Evolutionary conservation across 1,284 basidiomycete genomes (phyloP).

Genomic region (Tremellales sp.): DNA sequence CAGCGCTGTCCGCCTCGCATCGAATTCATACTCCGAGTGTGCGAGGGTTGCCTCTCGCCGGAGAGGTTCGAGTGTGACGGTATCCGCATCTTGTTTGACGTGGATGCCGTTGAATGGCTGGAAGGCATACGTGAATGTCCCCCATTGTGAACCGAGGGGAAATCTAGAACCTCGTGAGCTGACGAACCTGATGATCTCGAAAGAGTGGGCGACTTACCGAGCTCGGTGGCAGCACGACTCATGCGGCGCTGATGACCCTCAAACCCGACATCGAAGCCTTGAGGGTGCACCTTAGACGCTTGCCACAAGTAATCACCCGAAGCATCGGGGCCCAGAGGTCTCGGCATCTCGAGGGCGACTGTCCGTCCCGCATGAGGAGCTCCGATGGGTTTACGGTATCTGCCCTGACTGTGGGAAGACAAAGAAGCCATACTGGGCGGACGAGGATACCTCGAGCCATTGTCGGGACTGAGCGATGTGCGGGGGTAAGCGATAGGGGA

Average conservation of each 20-base stretch:
- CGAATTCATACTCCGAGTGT: too few species aligned
- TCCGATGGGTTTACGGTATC: slow-evolving; percentile 25
- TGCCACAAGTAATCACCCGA: slow-evolving; percentile 19
- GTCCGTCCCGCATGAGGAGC: slow-evolving; percentile 36
- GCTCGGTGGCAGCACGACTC: background rate
- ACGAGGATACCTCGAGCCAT: slow-evolving; percentile 5
- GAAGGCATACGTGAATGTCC: too few species aligned
- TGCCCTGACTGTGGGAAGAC: slow-evolving; percentile 8
- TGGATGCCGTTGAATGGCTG: too few species aligned
- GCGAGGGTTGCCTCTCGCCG: too few species aligned
- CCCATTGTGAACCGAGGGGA: too few species aligned
- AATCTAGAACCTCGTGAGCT: too few species aligned
- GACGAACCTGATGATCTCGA: too few species aligned
- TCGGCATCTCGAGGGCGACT: slow-evolving; percentile 34
- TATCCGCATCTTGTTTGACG: too few species aligned
- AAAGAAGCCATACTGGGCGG: slow-evolving; percentile 29
- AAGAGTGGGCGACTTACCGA: background rate
- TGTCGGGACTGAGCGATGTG: background rate
- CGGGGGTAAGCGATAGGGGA: slow-evolving; percentile 2
- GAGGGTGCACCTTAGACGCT: background rate
- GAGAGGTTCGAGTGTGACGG: too few species aligned
- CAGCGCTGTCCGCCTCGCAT: too few species aligned
- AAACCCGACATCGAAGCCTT: background rate
- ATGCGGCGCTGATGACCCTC: background rate
- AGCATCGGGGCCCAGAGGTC: slow-evolving; percentile 22